phyloP scores from a whole-genome alignment of 1,284 basidiomycete species.

The Sparassis latifolia region DNA sequence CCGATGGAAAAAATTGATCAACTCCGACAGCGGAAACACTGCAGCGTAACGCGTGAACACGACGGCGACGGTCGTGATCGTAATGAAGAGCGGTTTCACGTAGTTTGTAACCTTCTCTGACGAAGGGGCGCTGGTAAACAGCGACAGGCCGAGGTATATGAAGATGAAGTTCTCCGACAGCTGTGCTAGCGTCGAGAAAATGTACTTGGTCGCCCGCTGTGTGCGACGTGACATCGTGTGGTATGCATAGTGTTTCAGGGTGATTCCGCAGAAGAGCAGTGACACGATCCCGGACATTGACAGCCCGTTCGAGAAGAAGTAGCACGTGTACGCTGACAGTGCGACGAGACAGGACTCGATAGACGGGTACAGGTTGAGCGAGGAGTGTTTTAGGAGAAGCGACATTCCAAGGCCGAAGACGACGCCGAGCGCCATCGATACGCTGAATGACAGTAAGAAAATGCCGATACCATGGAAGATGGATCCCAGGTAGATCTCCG shows the following conservation, averaged over 20 bases:
- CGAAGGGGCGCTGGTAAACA: conserved; percentile 82
- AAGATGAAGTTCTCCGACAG: conserved; percentile 99
- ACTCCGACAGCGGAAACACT: conserved; percentile 94
- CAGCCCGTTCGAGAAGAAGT: conserved; percentile 96
- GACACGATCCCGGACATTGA: conserved; percentile 98
- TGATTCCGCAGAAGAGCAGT: conserved; percentile 97
- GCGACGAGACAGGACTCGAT: conserved; percentile 95
- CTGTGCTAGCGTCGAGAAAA: conserved; percentile 88
- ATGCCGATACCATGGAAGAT: conserved; percentile 95
- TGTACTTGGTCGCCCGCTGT: conserved; percentile 93
- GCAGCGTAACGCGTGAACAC: conserved; percentile 93
- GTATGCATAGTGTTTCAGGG: conserved; percentile 98
- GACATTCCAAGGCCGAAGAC: conserved; percentile 88
- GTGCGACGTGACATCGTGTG: conserved; percentile 97
- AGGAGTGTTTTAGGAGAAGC: conserved; percentile 92
- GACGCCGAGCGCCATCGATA: conserved; percentile 92
- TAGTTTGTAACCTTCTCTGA: conserved; percentile 73
- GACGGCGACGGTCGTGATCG: conserved; percentile 84
- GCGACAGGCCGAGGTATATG: conserved; percentile 94
- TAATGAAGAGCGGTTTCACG: conserved; percentile 94
- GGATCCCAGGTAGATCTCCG: conserved; percentile 82
- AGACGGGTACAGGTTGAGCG: conserved; percentile 79
- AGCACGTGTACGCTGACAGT: conserved; percentile 93
- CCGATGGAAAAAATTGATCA: conserved; percentile 87
- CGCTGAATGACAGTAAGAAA: conserved; percentile 92